Percentiles rank a stretch among this genome's conserved stretches.
Evolutionary conservation across 2,329 filamentous ascomycete species (phyloP).

Genomic region (Xylariales sp.): DNA sequence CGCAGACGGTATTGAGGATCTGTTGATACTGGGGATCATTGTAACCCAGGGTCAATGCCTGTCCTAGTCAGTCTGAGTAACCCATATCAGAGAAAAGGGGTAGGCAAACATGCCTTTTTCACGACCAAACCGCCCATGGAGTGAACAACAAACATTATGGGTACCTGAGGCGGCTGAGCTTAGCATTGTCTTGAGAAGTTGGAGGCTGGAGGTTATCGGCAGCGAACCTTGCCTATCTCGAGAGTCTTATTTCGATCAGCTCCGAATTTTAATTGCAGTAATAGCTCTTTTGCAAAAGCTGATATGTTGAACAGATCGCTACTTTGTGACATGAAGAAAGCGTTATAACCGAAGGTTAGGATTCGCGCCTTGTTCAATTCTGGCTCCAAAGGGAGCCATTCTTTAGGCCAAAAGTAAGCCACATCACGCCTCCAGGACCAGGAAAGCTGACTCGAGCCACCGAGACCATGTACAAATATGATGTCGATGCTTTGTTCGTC

Average conservation of each 20-base stretch:
- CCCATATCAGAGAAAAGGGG: slow-evolving; percentile 1
- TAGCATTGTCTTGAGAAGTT: too few species aligned
- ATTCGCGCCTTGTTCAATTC: slow-evolving; percentile 23
- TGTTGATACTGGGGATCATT: slow-evolving; percentile 19
- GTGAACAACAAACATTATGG: slow-evolving; percentile 25
- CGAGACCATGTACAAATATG: slow-evolving; percentile 21
- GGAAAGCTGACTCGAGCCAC: slow-evolving; percentile 24
- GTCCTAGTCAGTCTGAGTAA: not conserved
- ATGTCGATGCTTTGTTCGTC: not conserved
- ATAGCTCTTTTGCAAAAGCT: slow-evolving; percentile 29
- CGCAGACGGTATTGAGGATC: slow-evolving; percentile 20
- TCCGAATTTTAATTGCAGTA: slow-evolving; percentile 24
- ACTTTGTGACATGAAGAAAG: slow-evolving; percentile 16
- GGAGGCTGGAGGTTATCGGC: too few species aligned
- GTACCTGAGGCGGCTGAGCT: too few species aligned
- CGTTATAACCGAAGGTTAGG: slow-evolving; percentile 30
- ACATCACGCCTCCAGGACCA: slow-evolving; percentile 26
- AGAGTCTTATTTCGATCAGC: slow-evolving; percentile 18
- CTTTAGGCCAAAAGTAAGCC: slow-evolving; percentile 26
- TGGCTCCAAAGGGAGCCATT: slow-evolving; percentile 24
- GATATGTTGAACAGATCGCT: too few species aligned
- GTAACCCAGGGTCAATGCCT: slow-evolving; percentile 21
- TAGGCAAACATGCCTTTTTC: slow-evolving; percentile 22
- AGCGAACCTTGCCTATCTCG: slow-evolving; percentile 21
- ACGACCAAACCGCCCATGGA: slow-evolving; percentile 27